Percentiles rank a stretch among this genome's conserved stretches.
Conservation (phyloP, 176 grass and related monocot species). For the Triticum turgidum region DNA sequence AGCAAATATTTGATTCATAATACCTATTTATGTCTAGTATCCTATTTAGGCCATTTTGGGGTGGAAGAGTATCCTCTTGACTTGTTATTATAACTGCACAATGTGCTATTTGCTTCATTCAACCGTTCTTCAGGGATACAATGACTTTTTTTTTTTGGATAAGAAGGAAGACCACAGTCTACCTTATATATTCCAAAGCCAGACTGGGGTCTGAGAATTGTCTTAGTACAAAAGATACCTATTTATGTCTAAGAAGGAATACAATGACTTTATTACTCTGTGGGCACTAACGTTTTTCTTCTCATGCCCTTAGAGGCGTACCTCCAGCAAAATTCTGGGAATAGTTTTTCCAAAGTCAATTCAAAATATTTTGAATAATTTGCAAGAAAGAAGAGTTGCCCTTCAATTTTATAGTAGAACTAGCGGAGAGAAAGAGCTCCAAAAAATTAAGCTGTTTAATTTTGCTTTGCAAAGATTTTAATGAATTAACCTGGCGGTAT, state of each 20-base stretch:
- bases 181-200: too few species aligned
- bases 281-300: neutral
- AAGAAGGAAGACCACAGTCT: too few species aligned
- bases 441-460: neutral
- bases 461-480: neutral
- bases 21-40: neutral
- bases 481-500: neutral
- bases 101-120: neutral
- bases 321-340: neutral
- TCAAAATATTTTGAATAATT: neutral
- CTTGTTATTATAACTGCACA: neutral
- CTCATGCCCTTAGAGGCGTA: neutral
- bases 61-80: neutral
- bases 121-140: neutral
- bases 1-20: neutral
- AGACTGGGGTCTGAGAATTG: too few species aligned
- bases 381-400: neutral
- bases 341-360: neutral
- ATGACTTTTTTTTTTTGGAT: neutral
- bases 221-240: too few species aligned
- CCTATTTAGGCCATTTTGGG: constrained; percentile 13
- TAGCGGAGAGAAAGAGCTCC: neutral
- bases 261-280: neutral
- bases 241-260: neutral
- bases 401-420: neutral